Conservation (phyloP, 345 rosid species). For the Citrus cavaleriei region DNA sequence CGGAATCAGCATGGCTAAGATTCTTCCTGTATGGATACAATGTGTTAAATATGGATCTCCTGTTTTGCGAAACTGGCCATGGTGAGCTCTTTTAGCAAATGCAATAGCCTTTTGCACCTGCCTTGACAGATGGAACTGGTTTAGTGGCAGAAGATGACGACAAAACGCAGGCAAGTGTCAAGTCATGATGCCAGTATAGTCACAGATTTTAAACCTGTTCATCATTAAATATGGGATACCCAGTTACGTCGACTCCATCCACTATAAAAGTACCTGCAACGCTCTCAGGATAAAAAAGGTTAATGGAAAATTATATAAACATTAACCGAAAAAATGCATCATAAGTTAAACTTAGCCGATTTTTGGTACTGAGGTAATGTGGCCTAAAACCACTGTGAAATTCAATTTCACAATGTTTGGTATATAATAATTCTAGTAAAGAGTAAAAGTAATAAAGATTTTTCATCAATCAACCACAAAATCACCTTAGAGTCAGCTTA, state of each 20-base stretch:
- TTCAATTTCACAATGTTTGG: too few species aligned
- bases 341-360: not conserved
- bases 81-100: conserved; percentile 63
- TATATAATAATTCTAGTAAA: too few species aligned
- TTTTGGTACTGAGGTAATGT: not conserved
- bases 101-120: conserved; percentile 76
- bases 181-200: conserved; percentile 20
- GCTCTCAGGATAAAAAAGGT: not conserved
- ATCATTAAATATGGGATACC: conserved; percentile 52
- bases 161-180: not conserved
- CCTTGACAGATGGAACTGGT: conserved; percentile 44
- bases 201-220: conserved; percentile 46
- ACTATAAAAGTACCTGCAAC: conserved; percentile 43
- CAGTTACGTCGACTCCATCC: conserved; percentile 70
- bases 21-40: conserved; percentile 67
- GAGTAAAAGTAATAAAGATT: too few species aligned
- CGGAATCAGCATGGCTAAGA: conserved; percentile 65
- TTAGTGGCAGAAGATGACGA: conserved; percentile 25
- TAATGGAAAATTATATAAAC: not conserved
- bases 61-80: conserved; percentile 60
- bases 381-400: too few species aligned
- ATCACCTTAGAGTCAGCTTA: not conserved
- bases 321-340: not conserved
- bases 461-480: not conserved
- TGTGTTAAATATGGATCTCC: conserved; percentile 70